Evolutionary conservation across 2,329 filamentous ascomycete species (phyloP).

Genomic region (Gnomoniopsis smithogilvyi): DNA sequence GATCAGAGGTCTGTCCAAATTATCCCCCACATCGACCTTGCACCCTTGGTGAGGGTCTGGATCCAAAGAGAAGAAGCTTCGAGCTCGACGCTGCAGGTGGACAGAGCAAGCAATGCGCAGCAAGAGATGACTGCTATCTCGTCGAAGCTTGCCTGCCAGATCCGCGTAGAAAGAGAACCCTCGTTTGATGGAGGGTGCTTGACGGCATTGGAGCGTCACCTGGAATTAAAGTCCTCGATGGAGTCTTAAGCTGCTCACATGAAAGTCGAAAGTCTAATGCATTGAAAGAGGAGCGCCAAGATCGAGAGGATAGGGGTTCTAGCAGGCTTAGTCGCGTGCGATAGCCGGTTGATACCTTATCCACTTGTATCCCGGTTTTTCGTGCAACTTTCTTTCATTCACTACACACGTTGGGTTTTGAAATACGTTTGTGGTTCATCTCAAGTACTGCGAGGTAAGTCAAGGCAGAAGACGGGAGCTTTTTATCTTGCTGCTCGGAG

Average conservation of each 20-base stretch:
- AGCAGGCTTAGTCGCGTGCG: neutral
- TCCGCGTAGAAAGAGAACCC: slow-evolving; percentile 8
- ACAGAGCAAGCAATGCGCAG: neutral
- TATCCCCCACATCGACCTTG: slow-evolving; percentile 3
- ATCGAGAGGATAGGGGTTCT: neutral
- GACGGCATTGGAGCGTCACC: slow-evolving; percentile 12
- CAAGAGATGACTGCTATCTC: neutral
- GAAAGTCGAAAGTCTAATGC: neutral
- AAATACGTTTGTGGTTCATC: no score
- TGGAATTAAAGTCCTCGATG: neutral
- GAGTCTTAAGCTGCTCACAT: neutral
- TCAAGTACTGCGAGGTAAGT: no score
- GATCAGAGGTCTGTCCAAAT: slow-evolving; percentile 2
- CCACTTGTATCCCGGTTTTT: neutral
- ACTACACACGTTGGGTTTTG: no score
- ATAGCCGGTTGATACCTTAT: neutral
- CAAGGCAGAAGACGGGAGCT: no score
- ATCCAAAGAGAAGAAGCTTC: neutral
- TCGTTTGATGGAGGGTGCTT: slow-evolving; percentile 4
- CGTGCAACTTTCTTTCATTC: no score
- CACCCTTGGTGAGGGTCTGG: neutral
- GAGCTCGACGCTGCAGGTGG: neutral
- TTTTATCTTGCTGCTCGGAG: no score
- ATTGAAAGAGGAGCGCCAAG: neutral
- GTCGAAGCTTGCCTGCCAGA: slow-evolving; percentile 4